Base-by-base conservation (phyloP, 768 basidiomycete species). In the Leccinum imitatum region DNA sequence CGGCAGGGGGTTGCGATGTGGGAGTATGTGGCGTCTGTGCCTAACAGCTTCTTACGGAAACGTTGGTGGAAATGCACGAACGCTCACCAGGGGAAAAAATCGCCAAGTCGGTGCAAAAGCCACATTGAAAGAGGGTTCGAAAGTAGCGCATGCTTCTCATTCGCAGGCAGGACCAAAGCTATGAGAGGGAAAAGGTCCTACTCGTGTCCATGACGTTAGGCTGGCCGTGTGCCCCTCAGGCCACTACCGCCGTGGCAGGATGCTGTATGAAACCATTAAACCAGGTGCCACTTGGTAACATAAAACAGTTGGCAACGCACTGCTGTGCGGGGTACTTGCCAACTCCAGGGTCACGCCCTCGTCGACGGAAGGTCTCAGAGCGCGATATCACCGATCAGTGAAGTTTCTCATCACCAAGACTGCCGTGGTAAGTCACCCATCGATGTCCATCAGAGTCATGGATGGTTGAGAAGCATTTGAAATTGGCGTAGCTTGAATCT, bases 401-500 rank as follows among this genome's bases (percentile, higher is more conserved):
- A 11, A 33, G 11, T 33, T 19, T 47, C 13, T 14, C 21, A 47
- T 11, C 21, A 23, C 13, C 46, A 47, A 2, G 46, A 9, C 46
- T 23, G 21, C 46, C 21, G 46, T 19, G 21, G 46, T 41, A 41
- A 8, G 7, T 41, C 17, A 17, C 8, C 17, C 7, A 41, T n/a
- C n/a, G n/a, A n/a, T 41, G 31, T 4, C 31, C 31, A 33, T 33
- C 31, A 33, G 31, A 33, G 10, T 31, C 31, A 31, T 11, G 31
- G 31, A 31, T 31, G 17, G 14, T 47, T 23, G 21, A 80, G 78
- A 63, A 76, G 71, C 50, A 76, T 80, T 21, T 48, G 47, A 23
- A 79, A 81, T 47, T 92, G 88, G 88, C 82, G 85, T 64, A 90
- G 92, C 10, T 73, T 93, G 55, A 86, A 85, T 27, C 78, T 95